Conservation (phyloP, 208 protist genomes). For the Plasmodiophora brassicae region DNA sequence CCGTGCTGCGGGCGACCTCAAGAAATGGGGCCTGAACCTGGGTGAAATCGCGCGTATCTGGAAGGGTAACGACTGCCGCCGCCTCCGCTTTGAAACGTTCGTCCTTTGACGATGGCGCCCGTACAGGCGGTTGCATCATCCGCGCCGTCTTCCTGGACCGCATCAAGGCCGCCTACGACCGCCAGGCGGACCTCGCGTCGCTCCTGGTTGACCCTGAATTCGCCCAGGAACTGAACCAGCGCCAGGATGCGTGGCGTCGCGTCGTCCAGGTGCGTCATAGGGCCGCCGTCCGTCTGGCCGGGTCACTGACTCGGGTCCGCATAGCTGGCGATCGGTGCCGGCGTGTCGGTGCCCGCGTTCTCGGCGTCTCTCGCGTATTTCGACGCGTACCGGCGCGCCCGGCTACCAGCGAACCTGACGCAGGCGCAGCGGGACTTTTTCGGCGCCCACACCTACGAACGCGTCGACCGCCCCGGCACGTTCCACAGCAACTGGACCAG, state of each 20-base stretch:
- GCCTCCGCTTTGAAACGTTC: not conserved
- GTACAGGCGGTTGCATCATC: constrained; percentile 80
- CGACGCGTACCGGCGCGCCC: constrained; percentile 63
- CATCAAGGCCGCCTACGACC: constrained; percentile 70
- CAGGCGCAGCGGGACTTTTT: constrained; percentile 81
- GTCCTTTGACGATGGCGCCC: not conserved
- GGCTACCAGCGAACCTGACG: constrained; percentile 73
- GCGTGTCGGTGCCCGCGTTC: constrained; percentile 71
- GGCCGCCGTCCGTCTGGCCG: not conserved
- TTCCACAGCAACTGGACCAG: constrained; percentile 69
- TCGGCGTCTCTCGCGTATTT: constrained; percentile 69
- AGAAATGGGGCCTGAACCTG: constrained; percentile 68
- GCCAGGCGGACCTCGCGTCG: constrained; percentile 57
- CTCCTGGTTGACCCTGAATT: constrained; percentile 70
- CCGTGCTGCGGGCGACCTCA: constrained; percentile 45
- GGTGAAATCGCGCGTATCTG: constrained; percentile 73
- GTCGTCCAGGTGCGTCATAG: constrained; percentile 47
- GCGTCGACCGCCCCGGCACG: constrained; percentile 56
- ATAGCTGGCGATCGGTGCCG: constrained; percentile 37
- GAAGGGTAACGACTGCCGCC: constrained; percentile 50
- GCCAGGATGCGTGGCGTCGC: constrained; percentile 57
- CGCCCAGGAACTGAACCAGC: constrained; percentile 54
- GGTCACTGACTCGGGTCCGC: not conserved
- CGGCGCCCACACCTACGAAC: constrained; percentile 81
- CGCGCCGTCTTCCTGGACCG: constrained; percentile 69